These are phyloP conservation scores for Eucommia ulmoides DNA, from an alignment of 257 asterid genomes.

Conservation along the genomic window DNA sequence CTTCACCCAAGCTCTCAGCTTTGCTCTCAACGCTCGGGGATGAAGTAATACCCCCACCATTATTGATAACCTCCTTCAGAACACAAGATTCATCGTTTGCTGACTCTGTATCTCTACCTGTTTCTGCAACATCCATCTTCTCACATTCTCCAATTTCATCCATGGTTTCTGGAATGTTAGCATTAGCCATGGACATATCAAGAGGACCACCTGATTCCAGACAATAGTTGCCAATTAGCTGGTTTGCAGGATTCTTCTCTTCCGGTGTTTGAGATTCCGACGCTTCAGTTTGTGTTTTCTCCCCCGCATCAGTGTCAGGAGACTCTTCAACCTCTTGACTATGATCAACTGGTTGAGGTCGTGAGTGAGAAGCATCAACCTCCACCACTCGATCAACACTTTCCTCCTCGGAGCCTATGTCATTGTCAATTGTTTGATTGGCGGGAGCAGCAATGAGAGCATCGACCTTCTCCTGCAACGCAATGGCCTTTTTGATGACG, in stretches of 20 bases:
- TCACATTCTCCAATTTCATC: slow-evolving; percentile 4
- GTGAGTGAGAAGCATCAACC: background rate
- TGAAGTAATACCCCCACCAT: background rate
- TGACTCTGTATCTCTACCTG: slow-evolving; percentile 8
- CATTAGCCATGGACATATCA: background rate
- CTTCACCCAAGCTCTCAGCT: background rate
- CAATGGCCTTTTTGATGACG: slow-evolving; percentile 53
- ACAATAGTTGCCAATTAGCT: background rate
- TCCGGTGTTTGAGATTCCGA: background rate
- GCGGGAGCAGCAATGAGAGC: slow-evolving; percentile 11
- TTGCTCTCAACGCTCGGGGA: background rate
- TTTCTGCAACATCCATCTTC: slow-evolving; percentile 11
- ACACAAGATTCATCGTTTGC: slow-evolving; percentile 1
- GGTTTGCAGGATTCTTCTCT: background rate
- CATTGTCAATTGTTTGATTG: slow-evolving; percentile 4
- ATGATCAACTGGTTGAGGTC: background rate
- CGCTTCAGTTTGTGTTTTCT: background rate
- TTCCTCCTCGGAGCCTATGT: background rate
- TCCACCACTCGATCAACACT: background rate
- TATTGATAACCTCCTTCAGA: background rate
- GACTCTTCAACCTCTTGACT: background rate
- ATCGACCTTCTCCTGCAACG: slow-evolving; percentile 62
- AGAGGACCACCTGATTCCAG: background rate
- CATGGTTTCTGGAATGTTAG: background rate
- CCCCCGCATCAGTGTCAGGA: background rate